Conservation (phyloP, 306 rosid species). For the Arachis hypogaea region DNA sequence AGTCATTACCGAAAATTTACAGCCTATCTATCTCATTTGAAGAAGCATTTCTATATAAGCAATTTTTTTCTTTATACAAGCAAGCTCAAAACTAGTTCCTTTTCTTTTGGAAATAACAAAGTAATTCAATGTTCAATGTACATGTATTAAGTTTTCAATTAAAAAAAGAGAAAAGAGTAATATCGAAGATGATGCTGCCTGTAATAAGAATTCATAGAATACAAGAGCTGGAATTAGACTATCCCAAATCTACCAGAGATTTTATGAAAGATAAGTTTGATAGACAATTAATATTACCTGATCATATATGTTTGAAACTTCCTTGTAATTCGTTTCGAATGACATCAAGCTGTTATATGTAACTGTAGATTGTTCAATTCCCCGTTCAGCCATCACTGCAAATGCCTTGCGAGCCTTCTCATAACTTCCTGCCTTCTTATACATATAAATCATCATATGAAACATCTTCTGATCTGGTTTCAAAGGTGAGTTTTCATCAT, state of each 20-base stretch:
- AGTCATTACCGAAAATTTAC: background rate
- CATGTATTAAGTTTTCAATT: background rate
- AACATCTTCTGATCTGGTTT: conserved; percentile 94
- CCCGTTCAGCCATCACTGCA: conserved; percentile 73
- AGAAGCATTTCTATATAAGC: background rate
- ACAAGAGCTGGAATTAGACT: conserved; percentile 1
- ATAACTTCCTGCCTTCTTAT: conserved; percentile 84
- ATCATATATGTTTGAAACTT: conserved; percentile 84
- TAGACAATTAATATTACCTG: conserved; percentile 61
- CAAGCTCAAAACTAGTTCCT: conserved; percentile 18
- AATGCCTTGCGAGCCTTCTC: conserved; percentile 86
- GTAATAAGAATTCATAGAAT: background rate
- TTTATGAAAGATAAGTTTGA: conserved; percentile 21
- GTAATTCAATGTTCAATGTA: conserved; percentile 1
- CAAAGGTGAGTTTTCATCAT: conserved; percentile 64
- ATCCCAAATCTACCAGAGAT: conserved; percentile 17
- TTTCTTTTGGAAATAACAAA: conserved; percentile 24
- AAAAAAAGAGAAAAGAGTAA: too few relatives aligned
- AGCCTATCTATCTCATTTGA: too few relatives aligned
- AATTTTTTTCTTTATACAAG: background rate
- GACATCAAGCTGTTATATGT: conserved; percentile 96
- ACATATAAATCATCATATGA: conserved; percentile 95
- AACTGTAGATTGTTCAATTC: conserved; percentile 73
- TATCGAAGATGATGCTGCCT: background rate
- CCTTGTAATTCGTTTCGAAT: conserved; percentile 86